Percentiles rank a stretch among this genome's conserved stretches.
phyloP scores from a whole-genome alignment of 345 rosid genomes.

The Hibiscus mutabilis region DNA sequence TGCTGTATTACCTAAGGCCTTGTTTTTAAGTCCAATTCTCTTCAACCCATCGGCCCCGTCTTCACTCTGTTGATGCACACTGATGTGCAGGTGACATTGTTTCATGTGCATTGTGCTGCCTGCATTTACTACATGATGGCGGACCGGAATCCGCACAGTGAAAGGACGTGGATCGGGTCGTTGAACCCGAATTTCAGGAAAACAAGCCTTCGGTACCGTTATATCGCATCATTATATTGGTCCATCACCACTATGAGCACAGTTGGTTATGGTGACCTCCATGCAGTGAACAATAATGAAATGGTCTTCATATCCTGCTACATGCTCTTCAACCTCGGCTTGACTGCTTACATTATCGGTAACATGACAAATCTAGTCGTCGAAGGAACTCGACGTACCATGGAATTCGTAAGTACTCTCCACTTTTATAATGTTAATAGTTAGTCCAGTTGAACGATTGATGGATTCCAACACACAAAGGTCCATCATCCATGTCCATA shows the following conservation, averaged over 20 bases:
- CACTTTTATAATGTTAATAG: background rate
- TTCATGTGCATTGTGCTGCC: constrained; percentile 77
- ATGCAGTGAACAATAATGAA: constrained; percentile 74
- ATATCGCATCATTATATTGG: constrained; percentile 83
- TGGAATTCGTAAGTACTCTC: constrained; percentile 79
- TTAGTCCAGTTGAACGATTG: no score
- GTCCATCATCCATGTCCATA: no score
- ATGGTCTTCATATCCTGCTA: constrained; percentile 72
- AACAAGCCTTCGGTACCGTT: constrained; percentile 59
- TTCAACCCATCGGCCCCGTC: background rate
- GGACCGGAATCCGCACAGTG: constrained; percentile 64
- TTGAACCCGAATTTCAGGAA: constrained; percentile 65
- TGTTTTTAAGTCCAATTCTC: background rate
- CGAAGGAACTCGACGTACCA: constrained; percentile 93
- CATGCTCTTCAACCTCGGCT: constrained; percentile 92
- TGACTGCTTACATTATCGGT: constrained; percentile 82
- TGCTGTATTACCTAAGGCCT: background rate
- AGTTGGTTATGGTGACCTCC: constrained; percentile 93
- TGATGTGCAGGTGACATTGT: constrained; percentile 55
- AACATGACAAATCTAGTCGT: constrained; percentile 96
- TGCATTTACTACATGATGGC: constrained; percentile 83
- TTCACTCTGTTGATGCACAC: background rate
- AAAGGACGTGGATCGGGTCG: constrained; percentile 69
- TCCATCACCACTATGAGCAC: constrained; percentile 96
- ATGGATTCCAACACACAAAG: no score